Percentiles rank a stretch among this genome's conserved stretches.
These are phyloP conservation scores for Cladobotryum protrusum DNA, from an alignment of 2,329 filamentous ascomycete species.

Conservation along the genomic window DNA sequence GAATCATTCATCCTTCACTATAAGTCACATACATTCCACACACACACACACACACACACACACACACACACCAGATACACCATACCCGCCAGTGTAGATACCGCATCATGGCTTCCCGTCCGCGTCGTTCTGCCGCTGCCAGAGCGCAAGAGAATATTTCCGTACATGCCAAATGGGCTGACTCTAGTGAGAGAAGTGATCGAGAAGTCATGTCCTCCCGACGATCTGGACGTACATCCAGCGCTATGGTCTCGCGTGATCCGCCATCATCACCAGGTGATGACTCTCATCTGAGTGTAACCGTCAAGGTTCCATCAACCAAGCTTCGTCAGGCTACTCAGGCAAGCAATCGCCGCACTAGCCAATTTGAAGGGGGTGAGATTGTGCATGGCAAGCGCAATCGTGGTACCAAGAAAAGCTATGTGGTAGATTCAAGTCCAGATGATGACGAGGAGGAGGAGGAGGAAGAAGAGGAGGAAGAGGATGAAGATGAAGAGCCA, in stretches of 20 bases:
- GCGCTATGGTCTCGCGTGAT: conserved; percentile 37
- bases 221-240: conserved; percentile 42
- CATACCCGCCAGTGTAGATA: too few relatives aligned
- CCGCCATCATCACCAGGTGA: conserved; percentile 40
- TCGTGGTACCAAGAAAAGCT: conserved; percentile 52
- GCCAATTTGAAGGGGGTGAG: conserved; percentile 38
- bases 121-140: conserved; percentile 38
- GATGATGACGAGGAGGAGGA: conserved; percentile 38
- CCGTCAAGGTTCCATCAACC: conserved; percentile 46
- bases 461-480: conserved; percentile 30
- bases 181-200: conserved; percentile 30
- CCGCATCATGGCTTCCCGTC: conserved; percentile 40
- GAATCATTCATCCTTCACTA: too few relatives aligned
- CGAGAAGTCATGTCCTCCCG: conserved; percentile 45
- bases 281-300: conserved; percentile 40
- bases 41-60: too few relatives aligned
- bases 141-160: conserved; percentile 39
- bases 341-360: conserved; percentile 30
- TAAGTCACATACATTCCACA: conserved; percentile 4
- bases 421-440: conserved; percentile 51
- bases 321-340: conserved; percentile 47
- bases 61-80: too few relatives aligned
- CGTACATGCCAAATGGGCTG: conserved; percentile 36
- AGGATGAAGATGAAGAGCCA: conserved; percentile 36
- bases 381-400: conserved; percentile 47